phyloP scores from a whole-genome alignment of 305 asterid species.

The Solanum aculeatissimum region DNA sequence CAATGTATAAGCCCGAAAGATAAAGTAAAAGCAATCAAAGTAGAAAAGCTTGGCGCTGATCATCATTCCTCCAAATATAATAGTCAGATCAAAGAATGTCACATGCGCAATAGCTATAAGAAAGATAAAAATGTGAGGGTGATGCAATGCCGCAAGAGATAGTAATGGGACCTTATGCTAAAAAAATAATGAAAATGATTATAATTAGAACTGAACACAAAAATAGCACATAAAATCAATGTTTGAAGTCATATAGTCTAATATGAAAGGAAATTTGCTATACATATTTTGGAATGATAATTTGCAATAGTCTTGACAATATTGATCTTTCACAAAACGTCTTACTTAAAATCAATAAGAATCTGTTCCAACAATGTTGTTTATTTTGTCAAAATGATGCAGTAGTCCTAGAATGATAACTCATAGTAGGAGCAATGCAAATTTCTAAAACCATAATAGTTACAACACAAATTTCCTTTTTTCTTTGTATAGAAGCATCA shows the following conservation, averaged over 20 bases:
- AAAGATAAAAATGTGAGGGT: conserved; percentile 91
- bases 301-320: neutral
- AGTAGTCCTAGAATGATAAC: neutral
- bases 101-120: conserved; percentile 94
- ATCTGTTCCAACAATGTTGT: neutral
- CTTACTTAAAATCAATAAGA: neutral
- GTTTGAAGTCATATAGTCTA: neutral
- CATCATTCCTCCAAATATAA: conserved; percentile 79
- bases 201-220: neutral
- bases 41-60: conserved; percentile 17
- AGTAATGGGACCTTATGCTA: conserved; percentile 73
- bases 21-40: neutral
- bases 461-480: neutral
- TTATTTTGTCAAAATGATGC: neutral
- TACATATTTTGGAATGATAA: neutral
- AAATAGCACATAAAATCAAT: neutral
- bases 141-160: conserved; percentile 87
- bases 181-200: neutral
- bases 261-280: neutral
- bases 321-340: neutral
- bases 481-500: neutral
- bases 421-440: neutral
- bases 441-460: neutral
- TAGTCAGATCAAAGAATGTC: conserved; percentile 78
- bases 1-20: neutral